Conservation (phyloP, 495 filamentous ascomycete species). For the Apodospora peruviana region DNA sequence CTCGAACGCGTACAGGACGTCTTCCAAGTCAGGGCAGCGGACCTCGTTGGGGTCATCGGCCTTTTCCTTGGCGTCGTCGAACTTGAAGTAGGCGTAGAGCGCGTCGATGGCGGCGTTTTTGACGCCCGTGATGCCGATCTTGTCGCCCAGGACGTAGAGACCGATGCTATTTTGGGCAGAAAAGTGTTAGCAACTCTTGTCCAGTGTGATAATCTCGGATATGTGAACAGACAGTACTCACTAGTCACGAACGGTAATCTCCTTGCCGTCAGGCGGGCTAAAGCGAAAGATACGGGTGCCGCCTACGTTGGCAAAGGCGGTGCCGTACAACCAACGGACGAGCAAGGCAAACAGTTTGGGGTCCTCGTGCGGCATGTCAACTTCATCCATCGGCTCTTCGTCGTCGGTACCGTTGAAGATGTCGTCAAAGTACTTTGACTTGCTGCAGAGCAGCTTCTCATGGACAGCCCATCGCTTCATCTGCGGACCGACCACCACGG, state of each 20-base stretch:
- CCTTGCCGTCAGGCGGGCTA: constrained; percentile 9
- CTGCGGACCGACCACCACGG: constrained; percentile 11
- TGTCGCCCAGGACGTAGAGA: constrained; percentile 22
- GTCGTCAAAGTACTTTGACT: constrained; percentile 18
- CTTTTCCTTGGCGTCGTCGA: not conserved
- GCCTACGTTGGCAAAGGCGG: constrained; percentile 9
- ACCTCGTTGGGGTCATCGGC: not conserved
- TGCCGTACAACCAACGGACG: constrained; percentile 26
- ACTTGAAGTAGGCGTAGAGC: constrained; percentile 10
- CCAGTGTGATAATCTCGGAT: not conserved
- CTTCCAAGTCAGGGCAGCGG: constrained; percentile 8
- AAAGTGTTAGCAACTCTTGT: not conserved
- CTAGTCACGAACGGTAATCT: constrained; percentile 20
- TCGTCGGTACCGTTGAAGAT: constrained; percentile 6
- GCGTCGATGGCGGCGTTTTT: constrained; percentile 12
- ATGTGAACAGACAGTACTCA: constrained; percentile 5
- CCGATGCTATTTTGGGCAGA: constrained; percentile 10
- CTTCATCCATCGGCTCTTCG: not conserved
- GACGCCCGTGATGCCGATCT: constrained; percentile 13
- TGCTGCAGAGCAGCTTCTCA: constrained; percentile 16
- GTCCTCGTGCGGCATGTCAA: constrained; percentile 12
- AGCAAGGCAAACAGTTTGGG: constrained; percentile 20
- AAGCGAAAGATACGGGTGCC: constrained; percentile 12
- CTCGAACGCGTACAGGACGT: constrained; percentile 20
- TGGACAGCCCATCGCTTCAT: constrained; percentile 17